phyloP scores from a whole-genome alignment of 768 basidiomycete genomes.

The Boletus fagicola region DNA sequence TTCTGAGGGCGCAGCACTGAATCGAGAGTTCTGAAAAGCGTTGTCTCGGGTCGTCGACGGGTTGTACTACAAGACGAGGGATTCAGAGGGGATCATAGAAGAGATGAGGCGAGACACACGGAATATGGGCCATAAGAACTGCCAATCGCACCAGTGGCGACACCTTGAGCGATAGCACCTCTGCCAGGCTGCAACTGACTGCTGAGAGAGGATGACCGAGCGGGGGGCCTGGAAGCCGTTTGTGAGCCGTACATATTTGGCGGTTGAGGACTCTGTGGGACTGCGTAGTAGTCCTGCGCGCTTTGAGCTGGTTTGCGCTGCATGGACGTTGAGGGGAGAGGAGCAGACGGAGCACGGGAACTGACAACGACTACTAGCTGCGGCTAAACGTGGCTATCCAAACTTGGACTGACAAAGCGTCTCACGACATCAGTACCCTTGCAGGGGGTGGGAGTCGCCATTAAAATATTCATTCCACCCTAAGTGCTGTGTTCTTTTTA shows the following conservation, averaged over 20 bases:
- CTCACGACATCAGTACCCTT: conserved; percentile 12
- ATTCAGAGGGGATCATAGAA: conserved; percentile 2
- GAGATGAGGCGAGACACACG: conserved; percentile 42
- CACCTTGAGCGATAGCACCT: conserved; percentile 66
- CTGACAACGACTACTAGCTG: conserved; percentile 4
- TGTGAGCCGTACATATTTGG: conserved; percentile 30
- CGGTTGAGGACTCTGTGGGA: conserved; percentile 60
- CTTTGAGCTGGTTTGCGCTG: conserved; percentile 44
- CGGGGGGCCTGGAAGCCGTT: conserved; percentile 25
- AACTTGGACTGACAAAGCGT: conserved; percentile 18
- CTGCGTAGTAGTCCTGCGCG: conserved; percentile 60
- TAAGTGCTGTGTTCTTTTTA: conserved; percentile 19
- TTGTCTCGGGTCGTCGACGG: conserved; percentile 42
- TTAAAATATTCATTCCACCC: background rate
- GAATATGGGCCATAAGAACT: conserved; percentile 84
- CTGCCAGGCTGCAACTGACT: conserved; percentile 39
- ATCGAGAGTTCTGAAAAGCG: conserved; percentile 51
- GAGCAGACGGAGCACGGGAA: conserved; percentile 12
- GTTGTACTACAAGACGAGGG: conserved; percentile 47
- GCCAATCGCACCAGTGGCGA: conserved; percentile 79
- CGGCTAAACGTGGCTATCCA: conserved; percentile 25
- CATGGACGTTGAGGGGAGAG: conserved; percentile 28
- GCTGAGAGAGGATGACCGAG: conserved; percentile 28
- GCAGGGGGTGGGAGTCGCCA: background rate
- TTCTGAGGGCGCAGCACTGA: conserved; percentile 55